These are phyloP conservation scores for Botryobasidium botryosum DNA, from an alignment of 768 basidiomycete species.

Conservation along the genomic window DNA sequence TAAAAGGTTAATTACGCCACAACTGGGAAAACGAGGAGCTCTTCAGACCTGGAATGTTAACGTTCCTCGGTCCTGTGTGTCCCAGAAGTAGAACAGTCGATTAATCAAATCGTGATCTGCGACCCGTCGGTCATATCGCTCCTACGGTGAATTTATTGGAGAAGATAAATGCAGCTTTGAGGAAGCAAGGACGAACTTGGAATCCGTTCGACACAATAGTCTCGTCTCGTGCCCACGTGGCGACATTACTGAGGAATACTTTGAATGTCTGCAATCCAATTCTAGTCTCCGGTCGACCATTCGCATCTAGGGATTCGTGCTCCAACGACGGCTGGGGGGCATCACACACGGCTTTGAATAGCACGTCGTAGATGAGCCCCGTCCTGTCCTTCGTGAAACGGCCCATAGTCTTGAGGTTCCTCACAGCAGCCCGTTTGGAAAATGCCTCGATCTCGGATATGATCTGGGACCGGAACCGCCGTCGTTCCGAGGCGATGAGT, in stretches of 20 bases:
- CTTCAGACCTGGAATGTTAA: conserved; percentile 65
- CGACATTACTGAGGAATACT: conserved; percentile 78
- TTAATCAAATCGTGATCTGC: conserved; percentile 95
- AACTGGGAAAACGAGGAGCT: not conserved
- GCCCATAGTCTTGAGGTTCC: conserved; percentile 66
- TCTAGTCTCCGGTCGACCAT: conserved; percentile 77
- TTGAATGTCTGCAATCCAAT: conserved; percentile 75
- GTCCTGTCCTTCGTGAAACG: conserved; percentile 76
- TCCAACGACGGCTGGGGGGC: not conserved
- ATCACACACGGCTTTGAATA: conserved; percentile 65
- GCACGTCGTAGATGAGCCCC: conserved; percentile 55
- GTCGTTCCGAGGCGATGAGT: conserved; percentile 72
- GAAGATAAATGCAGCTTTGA: not conserved
- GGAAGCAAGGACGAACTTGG: conserved; percentile 31
- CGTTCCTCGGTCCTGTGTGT: conserved; percentile 60
- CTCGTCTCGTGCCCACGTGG: conserved; percentile 92
- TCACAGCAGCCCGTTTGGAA: conserved; percentile 76
- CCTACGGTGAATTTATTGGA: conserved; percentile 26
- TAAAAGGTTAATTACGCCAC: not conserved
- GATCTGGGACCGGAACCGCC: conserved; percentile 73
- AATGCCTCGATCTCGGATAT: conserved; percentile 87
- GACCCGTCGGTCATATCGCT: conserved; percentile 75
- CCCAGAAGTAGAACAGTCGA: conserved; percentile 90
- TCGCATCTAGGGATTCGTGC: conserved; percentile 23
- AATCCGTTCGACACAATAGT: conserved; percentile 85